phyloP scores from a whole-genome alignment of 2,329 filamentous ascomycete genomes.

The Penicillium brevicompactum region DNA sequence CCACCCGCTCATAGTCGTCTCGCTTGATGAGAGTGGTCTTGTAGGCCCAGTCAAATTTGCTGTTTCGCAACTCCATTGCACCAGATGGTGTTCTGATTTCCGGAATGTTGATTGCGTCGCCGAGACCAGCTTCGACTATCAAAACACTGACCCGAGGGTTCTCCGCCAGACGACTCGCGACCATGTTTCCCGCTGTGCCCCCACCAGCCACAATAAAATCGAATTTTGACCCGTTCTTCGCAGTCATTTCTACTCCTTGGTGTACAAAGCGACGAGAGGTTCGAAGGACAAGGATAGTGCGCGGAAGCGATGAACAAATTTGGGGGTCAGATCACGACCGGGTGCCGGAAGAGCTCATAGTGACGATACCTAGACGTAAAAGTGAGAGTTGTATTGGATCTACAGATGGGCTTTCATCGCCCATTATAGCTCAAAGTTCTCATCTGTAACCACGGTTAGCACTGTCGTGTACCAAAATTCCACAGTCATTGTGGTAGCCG shows the following conservation, averaged over 20 bases:
- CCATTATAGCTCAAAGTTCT: neutral
- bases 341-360: neutral
- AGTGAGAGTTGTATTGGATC: neutral
- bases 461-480: neutral
- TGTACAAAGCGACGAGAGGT: too few relatives aligned
- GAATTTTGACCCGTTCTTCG: slow-evolving; percentile 16
- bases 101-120: slow-evolving; percentile 52
- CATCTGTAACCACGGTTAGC: neutral
- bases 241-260: neutral
- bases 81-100: slow-evolving; percentile 60
- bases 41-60: slow-evolving; percentile 63
- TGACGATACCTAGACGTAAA: neutral
- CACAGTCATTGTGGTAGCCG: neutral
- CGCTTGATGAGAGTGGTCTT: slow-evolving; percentile 63
- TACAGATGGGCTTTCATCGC: neutral
- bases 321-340: neutral
- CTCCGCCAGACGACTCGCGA: slow-evolving; percentile 57
- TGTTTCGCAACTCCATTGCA: slow-evolving; percentile 59
- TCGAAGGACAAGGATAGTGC: neutral
- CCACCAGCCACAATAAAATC: slow-evolving; percentile 38
- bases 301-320: neutral
- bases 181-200: slow-evolving; percentile 40
- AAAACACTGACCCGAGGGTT: slow-evolving; percentile 48
- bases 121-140: slow-evolving; percentile 39
- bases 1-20: slow-evolving; percentile 60